Percentiles rank a stretch among this genome's conserved stretches.
Conservation (phyloP, 176 grass and related monocot genomes). For the Melocanna baccifera region DNA sequence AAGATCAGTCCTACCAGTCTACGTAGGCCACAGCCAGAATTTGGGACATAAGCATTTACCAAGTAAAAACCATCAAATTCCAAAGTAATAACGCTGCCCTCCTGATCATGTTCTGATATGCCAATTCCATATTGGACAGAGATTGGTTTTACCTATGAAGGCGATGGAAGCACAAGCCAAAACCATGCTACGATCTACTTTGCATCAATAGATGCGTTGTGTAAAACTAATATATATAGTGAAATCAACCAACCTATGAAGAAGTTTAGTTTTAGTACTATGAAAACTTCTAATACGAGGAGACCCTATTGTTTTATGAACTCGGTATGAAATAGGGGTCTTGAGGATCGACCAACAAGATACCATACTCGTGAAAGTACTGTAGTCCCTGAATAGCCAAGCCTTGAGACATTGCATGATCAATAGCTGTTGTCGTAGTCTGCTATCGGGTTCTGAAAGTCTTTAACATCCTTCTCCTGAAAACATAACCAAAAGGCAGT, state of each 20-base stretch:
- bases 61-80: constrained; percentile 91
- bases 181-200: neutral
- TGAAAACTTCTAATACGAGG: neutral
- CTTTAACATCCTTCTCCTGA: constrained; percentile 26
- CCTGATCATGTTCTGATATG: constrained; percentile 64
- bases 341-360: neutral
- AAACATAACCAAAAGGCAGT: constrained; percentile 18
- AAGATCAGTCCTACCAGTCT: constrained; percentile 47
- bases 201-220: neutral
- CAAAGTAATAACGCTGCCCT: constrained; percentile 75
- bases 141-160: constrained; percentile 72
- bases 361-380: constrained; percentile 44
- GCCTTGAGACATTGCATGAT: constrained; percentile 49
- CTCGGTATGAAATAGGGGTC: neutral
- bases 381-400: constrained; percentile 50
- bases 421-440: constrained; percentile 37
- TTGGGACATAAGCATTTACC: constrained; percentile 80
- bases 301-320: neutral
- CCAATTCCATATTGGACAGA: constrained; percentile 70
- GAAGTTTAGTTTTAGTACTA: neutral
- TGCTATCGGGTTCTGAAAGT: constrained; percentile 31
- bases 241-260: neutral
- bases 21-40: constrained; percentile 65
- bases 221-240: neutral
- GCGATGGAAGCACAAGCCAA: constrained; percentile 26